Conservation (phyloP, 257 asterid genomes). For the Nicotiana noctiflora region DNA sequence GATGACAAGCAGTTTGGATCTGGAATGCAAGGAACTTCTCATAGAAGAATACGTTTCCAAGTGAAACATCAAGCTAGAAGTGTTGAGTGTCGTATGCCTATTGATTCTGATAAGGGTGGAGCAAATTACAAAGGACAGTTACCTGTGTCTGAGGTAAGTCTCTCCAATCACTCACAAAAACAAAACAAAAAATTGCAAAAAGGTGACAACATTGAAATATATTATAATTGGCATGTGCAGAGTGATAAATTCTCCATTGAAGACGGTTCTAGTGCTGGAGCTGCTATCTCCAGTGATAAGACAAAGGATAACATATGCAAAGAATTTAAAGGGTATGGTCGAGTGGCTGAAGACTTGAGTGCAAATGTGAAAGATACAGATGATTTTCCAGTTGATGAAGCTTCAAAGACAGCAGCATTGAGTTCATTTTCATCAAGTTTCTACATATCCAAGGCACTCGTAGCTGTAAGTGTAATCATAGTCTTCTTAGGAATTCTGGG, state of each 20-base stretch:
- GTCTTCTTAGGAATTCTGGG: slow-evolving; percentile 32
- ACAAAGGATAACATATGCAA: slow-evolving; percentile 14
- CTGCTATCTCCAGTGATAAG: slow-evolving; percentile 14
- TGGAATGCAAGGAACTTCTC: slow-evolving; percentile 49
- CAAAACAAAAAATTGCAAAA: background rate
- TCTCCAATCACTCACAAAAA: background rate
- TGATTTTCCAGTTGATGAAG: background rate
- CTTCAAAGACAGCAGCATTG: slow-evolving; percentile 9
- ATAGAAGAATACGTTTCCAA: slow-evolving; percentile 58
- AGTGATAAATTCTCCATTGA: slow-evolving; percentile 23
- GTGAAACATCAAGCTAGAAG: slow-evolving; percentile 41
- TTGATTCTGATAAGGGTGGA: slow-evolving; percentile 20
- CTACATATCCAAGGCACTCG: slow-evolving; percentile 36
- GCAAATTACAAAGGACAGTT: slow-evolving; percentile 10
- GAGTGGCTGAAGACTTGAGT: background rate
- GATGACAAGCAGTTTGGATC: background rate
- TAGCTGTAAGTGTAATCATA: slow-evolving; percentile 29
- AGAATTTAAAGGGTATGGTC: slow-evolving; percentile 12
- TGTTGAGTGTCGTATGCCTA: slow-evolving; percentile 23
- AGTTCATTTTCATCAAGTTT: slow-evolving; percentile 9
- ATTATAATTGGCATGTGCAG: slow-evolving; percentile 34
- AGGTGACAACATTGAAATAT: background rate
- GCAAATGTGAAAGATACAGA: background rate
- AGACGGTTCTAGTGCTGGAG: background rate
- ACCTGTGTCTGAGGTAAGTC: slow-evolving; percentile 34